A percentile compares a stretch with the other conserved stretches of the same genome.
Conservation (phyloP, 2,329 filamentous ascomycete species). For the Xylariaceae sp. region DNA sequence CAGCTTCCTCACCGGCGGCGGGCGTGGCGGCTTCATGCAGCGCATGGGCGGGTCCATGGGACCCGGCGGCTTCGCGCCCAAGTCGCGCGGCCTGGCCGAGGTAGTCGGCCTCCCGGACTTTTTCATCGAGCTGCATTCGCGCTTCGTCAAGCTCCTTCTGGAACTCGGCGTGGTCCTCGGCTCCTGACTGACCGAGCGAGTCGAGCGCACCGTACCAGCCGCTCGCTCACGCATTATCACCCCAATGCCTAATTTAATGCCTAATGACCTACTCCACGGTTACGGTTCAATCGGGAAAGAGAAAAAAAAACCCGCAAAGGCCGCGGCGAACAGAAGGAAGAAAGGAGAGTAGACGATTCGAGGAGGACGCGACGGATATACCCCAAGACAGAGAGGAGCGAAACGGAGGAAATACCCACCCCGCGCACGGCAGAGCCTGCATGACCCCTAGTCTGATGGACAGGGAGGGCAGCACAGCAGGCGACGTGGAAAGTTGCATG, state of each 20-base stretch:
- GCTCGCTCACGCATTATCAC: too few species aligned
- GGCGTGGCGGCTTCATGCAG: conserved; percentile 44
- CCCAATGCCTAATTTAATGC: not conserved
- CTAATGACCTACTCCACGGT: not conserved
- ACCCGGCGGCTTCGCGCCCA: conserved; percentile 47
- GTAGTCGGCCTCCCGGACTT: conserved; percentile 60
- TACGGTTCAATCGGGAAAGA: not conserved
- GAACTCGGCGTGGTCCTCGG: conserved; percentile 49
- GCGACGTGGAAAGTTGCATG: too few species aligned
- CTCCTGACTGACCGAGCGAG: conserved; percentile 31
- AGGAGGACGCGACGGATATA: too few species aligned
- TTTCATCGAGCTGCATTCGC: conserved; percentile 58
- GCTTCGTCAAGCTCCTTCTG: conserved; percentile 55
- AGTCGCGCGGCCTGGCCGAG: conserved; percentile 55
- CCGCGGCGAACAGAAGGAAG: too few species aligned
- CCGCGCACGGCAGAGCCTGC: too few species aligned
- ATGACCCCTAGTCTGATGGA: too few species aligned
- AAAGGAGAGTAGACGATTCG: too few species aligned
- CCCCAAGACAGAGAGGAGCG: too few species aligned
- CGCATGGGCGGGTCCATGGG: conserved; percentile 48
- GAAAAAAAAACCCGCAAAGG: too few species aligned
- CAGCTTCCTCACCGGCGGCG: conserved; percentile 49
- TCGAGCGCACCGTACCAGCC: too few species aligned
- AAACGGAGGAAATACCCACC: too few species aligned
- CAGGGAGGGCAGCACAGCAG: too few species aligned